phyloP scores from a whole-genome alignment of 345 rosid species.

The Syzygium oleosum region DNA sequence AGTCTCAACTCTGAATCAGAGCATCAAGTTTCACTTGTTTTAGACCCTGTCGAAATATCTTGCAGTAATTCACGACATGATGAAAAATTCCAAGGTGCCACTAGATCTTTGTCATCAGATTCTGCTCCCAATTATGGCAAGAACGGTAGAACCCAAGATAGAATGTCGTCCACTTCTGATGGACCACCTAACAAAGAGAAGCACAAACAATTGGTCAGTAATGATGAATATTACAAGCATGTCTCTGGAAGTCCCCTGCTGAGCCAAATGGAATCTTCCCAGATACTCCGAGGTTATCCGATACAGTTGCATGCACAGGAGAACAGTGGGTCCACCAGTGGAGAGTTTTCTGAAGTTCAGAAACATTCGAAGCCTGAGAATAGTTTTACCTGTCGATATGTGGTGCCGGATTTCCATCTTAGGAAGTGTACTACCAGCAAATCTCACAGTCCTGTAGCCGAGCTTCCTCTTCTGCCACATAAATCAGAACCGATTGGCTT shows the following conservation, averaged over 20 bases:
- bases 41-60: conserved; percentile 14
- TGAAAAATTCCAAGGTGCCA: conserved; percentile 11
- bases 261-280: conserved; percentile 22
- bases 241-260: conserved; percentile 15
- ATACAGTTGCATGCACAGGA: conserved; percentile 31
- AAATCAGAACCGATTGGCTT: conserved; percentile 21
- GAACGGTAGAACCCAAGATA: conserved; percentile 19
- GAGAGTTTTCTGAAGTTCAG: conserved; percentile 29
- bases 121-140: conserved; percentile 19
- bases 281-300: conserved; percentile 33
- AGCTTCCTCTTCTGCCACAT: conserved; percentile 26
- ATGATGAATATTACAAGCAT: conserved; percentile 19
- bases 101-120: conserved; percentile 12
- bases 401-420: conserved; percentile 33
- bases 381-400: conserved; percentile 6
- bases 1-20: background rate
- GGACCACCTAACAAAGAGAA: conserved; percentile 5
- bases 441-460: conserved; percentile 18
- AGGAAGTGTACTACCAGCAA: conserved; percentile 40
- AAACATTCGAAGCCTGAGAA: conserved; percentile 14
- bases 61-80: conserved; percentile 7
- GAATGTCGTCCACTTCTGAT: conserved; percentile 20
- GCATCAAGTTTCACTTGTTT: background rate
- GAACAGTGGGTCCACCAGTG: conserved; percentile 31
- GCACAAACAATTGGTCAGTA: conserved; percentile 13